Evolutionary conservation across 2,329 filamentous ascomycete species (phyloP).

Genomic region (Ilyonectria mors-panacis): DNA sequence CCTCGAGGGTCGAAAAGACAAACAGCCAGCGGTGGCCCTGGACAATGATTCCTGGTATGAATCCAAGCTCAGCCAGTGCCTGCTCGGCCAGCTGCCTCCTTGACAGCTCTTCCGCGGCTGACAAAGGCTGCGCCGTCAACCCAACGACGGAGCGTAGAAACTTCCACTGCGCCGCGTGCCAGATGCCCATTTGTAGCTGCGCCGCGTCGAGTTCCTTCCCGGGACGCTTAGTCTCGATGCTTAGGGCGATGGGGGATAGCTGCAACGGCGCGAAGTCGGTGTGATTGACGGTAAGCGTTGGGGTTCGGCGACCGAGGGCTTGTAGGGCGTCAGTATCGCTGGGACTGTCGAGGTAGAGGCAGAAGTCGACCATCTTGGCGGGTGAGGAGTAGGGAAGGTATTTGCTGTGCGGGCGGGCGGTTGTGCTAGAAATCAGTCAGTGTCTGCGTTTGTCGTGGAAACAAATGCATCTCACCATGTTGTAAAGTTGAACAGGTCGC

Average conservation of each 20-base stretch:
- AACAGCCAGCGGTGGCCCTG: constrained; percentile 26
- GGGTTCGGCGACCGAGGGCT: constrained; percentile 1
- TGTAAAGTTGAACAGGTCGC: constrained; percentile 18
- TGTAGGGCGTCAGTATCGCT: neutral
- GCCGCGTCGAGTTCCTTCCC: neutral
- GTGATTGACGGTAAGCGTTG: constrained; percentile 10
- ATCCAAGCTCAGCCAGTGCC: constrained; percentile 5
- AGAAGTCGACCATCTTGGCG: constrained; percentile 15
- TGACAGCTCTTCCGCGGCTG: neutral
- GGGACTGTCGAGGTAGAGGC: neutral
- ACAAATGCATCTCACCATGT: constrained; percentile 16
- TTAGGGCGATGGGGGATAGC: neutral
- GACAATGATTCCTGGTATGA: constrained; percentile 33
- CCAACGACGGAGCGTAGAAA: neutral
- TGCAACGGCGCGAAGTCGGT: constrained; percentile 7
- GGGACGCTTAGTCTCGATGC: constrained; percentile 16
- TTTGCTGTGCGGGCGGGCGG: constrained; percentile 12
- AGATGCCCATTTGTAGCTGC: constrained; percentile 4
- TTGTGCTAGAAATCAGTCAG: neutral
- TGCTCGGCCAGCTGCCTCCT: neutral
- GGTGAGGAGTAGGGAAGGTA: neutral
- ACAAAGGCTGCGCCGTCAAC: neutral
- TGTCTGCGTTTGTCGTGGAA: neutral
- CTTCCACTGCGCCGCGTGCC: constrained; percentile 2
- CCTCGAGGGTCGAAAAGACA: constrained; percentile 28